Percentiles rank a stretch among this genome's conserved stretches.
These are phyloP conservation scores for Hymenoscyphus fructigenus DNA, from an alignment of 2,329 filamentous ascomycete genomes.

Conservation along the genomic window DNA sequence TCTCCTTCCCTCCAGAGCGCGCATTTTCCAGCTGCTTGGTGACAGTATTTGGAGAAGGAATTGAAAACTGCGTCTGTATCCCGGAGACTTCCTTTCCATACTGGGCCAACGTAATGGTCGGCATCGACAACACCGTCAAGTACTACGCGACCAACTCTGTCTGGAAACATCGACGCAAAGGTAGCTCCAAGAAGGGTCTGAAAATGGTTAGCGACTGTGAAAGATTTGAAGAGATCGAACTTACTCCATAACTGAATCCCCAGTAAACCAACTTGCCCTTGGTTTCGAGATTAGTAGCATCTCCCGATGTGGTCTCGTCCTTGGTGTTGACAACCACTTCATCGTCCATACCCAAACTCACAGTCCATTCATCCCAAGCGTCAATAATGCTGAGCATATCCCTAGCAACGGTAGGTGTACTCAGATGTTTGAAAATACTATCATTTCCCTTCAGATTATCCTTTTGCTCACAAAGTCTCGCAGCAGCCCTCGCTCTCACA, in stretches of 20 bases:
- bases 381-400: slow-evolving; percentile 41
- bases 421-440: slow-evolving; percentile 33
- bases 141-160: slow-evolving; percentile 42
- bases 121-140: slow-evolving; percentile 28
- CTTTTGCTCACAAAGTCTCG: slow-evolving; percentile 42
- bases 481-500: slow-evolving; percentile 44
- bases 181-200: slow-evolving; percentile 33
- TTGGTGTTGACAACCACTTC: slow-evolving; percentile 3
- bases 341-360: neutral
- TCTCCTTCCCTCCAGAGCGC: slow-evolving; percentile 17
- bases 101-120: slow-evolving; percentile 36
- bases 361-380: slow-evolving; percentile 34
- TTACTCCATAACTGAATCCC: slow-evolving; percentile 49
- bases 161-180: slow-evolving; percentile 45
- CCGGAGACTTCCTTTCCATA: slow-evolving; percentile 40
- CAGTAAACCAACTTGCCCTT: slow-evolving; percentile 41
- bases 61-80: slow-evolving; percentile 29
- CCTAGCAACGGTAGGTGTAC: slow-evolving; percentile 38
- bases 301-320: neutral
- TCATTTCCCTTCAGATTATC: slow-evolving; percentile 30
- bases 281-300: neutral
- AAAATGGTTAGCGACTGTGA: neutral
- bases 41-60: slow-evolving; percentile 29
- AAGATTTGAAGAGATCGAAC: neutral
- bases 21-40: slow-evolving; percentile 35